A percentile compares a stretch with the other conserved stretches of the same genome.
Conservation (phyloP, 1,284 basidiomycete species). For the Ceratobasidium sp. region DNA sequence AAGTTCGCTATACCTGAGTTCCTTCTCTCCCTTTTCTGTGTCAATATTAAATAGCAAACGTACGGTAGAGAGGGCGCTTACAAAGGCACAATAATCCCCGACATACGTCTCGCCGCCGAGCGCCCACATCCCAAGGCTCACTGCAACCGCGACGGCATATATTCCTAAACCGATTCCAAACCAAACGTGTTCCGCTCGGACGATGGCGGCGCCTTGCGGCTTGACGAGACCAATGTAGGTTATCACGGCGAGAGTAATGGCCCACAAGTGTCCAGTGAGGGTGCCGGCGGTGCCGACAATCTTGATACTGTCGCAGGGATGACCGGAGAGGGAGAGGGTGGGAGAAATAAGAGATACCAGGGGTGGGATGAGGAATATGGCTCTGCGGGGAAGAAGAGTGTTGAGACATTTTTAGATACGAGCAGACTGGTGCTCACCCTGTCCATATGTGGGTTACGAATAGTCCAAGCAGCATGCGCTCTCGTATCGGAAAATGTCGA, state of each 20-base stretch:
- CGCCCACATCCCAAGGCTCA: conserved; percentile 30
- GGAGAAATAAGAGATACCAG: conserved; percentile 1
- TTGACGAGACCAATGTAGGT: conserved; percentile 20
- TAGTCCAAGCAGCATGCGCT: conserved; percentile 41
- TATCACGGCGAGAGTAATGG: conserved; percentile 18
- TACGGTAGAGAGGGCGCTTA: neutral
- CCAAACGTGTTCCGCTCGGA: conserved; percentile 11
- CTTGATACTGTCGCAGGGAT: conserved; percentile 7
- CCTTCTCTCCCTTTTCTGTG: neutral
- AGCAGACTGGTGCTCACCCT: neutral
- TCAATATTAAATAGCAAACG: neutral
- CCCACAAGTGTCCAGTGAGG: conserved; percentile 27
- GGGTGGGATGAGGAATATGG: neutral
- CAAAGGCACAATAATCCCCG: conserved; percentile 35
- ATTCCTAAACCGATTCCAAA: conserved; percentile 26
- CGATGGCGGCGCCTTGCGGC: neutral
- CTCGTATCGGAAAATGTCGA: conserved; percentile 34
- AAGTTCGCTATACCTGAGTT: conserved; percentile 24
- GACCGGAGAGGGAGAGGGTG: neutral
- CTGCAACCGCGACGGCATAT: conserved; percentile 14
- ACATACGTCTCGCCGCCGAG: conserved; percentile 8
- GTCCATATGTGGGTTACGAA: conserved; percentile 33
- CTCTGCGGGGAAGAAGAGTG: neutral
- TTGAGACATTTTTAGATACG: neutral
- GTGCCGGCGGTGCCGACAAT: conserved; percentile 5